Conservation (phyloP, 176 grass and related monocot species). For the Thinopyrum elongatum region DNA sequence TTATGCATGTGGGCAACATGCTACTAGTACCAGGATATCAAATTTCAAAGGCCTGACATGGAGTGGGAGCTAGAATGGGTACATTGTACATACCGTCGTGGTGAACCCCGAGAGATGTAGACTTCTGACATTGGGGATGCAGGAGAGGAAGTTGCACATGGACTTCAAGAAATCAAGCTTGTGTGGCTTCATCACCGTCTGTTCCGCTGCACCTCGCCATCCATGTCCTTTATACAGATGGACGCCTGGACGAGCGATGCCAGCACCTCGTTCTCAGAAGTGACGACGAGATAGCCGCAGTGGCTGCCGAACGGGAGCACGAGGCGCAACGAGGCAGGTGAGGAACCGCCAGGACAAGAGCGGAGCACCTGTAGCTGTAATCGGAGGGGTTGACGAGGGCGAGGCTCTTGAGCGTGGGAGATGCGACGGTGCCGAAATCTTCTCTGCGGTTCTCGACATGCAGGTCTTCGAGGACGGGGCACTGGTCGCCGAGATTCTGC, state of each 20-base stretch:
- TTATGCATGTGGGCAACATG: too few species aligned
- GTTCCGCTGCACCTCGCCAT: background rate
- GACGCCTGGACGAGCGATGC: background rate
- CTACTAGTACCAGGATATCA: too few species aligned
- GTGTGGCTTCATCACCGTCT: background rate
- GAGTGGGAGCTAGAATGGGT: background rate
- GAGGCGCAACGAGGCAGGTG: background rate
- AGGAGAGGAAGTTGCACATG: background rate
- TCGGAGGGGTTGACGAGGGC: background rate
- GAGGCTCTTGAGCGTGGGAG: background rate
- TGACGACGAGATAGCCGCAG: background rate
- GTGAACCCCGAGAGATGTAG: slow-evolving; percentile 1
- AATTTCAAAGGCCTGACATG: background rate
- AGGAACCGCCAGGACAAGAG: background rate
- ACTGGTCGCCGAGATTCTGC: background rate
- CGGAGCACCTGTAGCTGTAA: background rate
- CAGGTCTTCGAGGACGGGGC: slow-evolving; percentile 20
- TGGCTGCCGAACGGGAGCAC: background rate
- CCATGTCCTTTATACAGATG: background rate
- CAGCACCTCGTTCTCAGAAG: background rate
- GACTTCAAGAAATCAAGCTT: background rate
- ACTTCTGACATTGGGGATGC: background rate
- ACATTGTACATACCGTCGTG: background rate
- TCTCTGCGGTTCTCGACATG: background rate
- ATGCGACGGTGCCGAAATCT: background rate